These are phyloP conservation scores for Cyberlindnera xylosilytica DNA, from an alignment of 805 yeast genomes.

Conservation along the genomic window DNA sequence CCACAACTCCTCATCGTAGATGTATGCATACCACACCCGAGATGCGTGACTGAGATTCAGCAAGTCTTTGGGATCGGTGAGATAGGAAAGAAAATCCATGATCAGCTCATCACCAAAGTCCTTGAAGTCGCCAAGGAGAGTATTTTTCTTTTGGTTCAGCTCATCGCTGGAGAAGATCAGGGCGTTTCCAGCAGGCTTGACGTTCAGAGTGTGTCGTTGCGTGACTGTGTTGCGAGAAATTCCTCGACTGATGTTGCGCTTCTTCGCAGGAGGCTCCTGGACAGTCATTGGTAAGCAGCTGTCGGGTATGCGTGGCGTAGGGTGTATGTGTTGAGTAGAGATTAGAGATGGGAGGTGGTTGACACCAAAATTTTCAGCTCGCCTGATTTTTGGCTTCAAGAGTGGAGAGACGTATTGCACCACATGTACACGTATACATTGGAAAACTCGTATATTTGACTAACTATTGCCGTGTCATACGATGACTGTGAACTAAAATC, in stretches of 20 bases:
- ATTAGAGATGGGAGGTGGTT: neutral
- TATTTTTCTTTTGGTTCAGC: conserved; percentile 12
- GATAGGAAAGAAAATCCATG: conserved; percentile 45
- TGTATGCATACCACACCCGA: conserved; percentile 64
- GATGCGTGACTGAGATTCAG: conserved; percentile 55
- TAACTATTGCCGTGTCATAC: too few relatives aligned
- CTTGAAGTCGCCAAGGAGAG: conserved; percentile 47
- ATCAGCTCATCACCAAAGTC: conserved; percentile 62
- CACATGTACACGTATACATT: too few relatives aligned
- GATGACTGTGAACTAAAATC: too few relatives aligned
- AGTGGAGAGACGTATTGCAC: neutral
- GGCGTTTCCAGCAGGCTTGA: conserved; percentile 73
- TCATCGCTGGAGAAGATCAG: conserved; percentile 32
- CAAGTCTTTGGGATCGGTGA: conserved; percentile 48
- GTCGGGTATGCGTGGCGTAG: too few relatives aligned
- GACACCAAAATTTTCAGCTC: conserved; percentile 4
- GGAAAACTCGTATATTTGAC: too few relatives aligned
- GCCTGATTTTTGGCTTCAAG: neutral
- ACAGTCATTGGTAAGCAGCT: conserved; percentile 23
- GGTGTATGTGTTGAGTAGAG: neutral
- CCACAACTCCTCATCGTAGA: conserved; percentile 82
- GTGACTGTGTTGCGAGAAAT: conserved; percentile 27
- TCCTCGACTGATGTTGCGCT: conserved; percentile 19
- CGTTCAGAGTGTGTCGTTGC: conserved; percentile 65
- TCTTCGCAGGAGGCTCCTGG: conserved; percentile 21